A percentile compares a stretch with the other conserved stretches of the same genome.
These are phyloP conservation scores for Fusarium verticillioides DNA, from an alignment of 2,329 filamentous ascomycete genomes.

Conservation along the genomic window DNA sequence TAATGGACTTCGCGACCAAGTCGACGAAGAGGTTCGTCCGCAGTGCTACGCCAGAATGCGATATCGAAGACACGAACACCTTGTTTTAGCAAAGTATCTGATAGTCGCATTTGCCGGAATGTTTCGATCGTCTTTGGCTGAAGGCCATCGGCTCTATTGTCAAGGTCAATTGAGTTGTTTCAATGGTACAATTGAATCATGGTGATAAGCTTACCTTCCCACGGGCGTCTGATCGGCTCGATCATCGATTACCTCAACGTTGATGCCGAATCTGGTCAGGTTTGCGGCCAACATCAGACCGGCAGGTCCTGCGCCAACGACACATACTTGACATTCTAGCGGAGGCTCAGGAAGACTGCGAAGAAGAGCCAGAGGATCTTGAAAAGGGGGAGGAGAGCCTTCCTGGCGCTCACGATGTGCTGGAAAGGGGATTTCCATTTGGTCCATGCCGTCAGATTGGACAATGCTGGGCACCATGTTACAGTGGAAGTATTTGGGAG, in stretches of 20 bases:
- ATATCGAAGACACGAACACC: constrained; percentile 80
- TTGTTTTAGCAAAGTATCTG: constrained; percentile 72
- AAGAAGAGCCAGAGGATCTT: constrained; percentile 60
- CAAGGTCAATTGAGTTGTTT: constrained; percentile 30
- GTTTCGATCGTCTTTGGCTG: constrained; percentile 85
- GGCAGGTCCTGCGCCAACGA: constrained; percentile 67
- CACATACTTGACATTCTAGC: constrained; percentile 59
- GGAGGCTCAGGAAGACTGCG: constrained; percentile 61
- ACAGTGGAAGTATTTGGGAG: constrained; percentile 12
- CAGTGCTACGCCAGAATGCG: constrained; percentile 73
- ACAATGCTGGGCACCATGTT: constrained; percentile 50
- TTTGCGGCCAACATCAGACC: constrained; percentile 66
- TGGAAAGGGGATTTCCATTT: constrained; percentile 42
- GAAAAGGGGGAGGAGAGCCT: constrained; percentile 48
- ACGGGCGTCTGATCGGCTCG: constrained; percentile 74
- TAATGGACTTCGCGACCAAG: constrained; percentile 76
- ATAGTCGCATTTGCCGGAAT: constrained; percentile 77
- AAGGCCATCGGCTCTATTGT: constrained; percentile 71
- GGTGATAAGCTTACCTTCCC: constrained; percentile 57
- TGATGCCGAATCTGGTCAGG: constrained; percentile 73
- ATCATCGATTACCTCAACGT: constrained; percentile 74
- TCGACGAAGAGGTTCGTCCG: constrained; percentile 64
- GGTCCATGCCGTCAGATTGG: constrained; percentile 45
- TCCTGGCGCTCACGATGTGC: constrained; percentile 44
- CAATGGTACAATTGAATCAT: neutral